phyloP scores from a whole-genome alignment of 2,329 filamentous ascomycete genomes.

The Talaromyces sp. region DNA sequence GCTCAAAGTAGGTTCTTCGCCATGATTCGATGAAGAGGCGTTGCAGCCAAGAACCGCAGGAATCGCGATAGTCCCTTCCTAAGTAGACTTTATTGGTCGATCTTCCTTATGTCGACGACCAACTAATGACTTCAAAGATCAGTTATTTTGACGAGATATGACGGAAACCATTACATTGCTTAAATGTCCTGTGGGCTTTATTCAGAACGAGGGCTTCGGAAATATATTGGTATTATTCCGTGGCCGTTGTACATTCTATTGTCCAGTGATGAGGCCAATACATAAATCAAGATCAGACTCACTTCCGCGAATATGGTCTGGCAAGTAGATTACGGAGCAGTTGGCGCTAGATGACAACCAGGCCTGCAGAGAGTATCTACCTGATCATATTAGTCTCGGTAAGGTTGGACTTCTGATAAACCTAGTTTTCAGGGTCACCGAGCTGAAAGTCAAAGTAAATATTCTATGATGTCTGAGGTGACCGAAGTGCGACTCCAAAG shows the following conservation, averaged over 20 bases:
- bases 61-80: background rate
- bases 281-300: background rate
- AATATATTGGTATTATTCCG: background rate
- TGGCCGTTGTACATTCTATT: background rate
- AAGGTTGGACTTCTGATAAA: background rate
- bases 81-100: background rate
- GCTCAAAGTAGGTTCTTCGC: background rate
- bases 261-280: background rate
- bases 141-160: background rate
- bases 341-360: background rate
- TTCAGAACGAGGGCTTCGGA: background rate
- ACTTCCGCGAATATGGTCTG: background rate
- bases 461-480: background rate
- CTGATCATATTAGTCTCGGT: background rate
- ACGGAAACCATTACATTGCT: background rate
- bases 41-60: background rate
- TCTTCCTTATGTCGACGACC: background rate
- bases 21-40: background rate
- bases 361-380: no score
- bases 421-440: background rate
- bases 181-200: no score
- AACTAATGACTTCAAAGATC: background rate
- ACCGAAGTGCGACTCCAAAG: background rate
- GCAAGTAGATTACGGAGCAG: background rate
- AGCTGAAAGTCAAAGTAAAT: background rate